Percentiles rank a stretch among this genome's conserved stretches.
Evolutionary conservation across 805 yeast genomes (phyloP).

Genomic region (Sugiyamaella lignohabitans): DNA sequence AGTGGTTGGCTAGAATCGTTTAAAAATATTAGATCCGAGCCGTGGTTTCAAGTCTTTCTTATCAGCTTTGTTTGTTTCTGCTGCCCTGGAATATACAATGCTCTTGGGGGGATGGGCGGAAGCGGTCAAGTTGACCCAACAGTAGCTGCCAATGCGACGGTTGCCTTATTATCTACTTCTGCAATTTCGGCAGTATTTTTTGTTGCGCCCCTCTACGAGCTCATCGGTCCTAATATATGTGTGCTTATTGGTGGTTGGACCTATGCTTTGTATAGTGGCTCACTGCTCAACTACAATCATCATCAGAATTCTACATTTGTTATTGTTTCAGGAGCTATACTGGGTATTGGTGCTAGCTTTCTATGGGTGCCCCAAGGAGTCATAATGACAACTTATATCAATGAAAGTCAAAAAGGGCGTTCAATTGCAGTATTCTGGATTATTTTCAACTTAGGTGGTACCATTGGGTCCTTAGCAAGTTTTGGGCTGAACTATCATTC

Average conservation of each 20-base stretch:
- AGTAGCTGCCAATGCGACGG: slow-evolving; percentile 28
- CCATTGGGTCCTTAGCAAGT: slow-evolving; percentile 52
- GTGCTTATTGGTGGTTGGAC: slow-evolving; percentile 50
- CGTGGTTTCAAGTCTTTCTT: slow-evolving; percentile 26
- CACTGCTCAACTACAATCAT: slow-evolving; percentile 45
- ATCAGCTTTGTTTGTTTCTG: slow-evolving; percentile 30
- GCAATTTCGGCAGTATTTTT: slow-evolving; percentile 26
- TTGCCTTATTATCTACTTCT: slow-evolving; percentile 26
- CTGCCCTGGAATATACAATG: slow-evolving; percentile 33
- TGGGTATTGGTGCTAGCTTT: slow-evolving; percentile 49
- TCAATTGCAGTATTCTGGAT: slow-evolving; percentile 54
- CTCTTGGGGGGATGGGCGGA: slow-evolving; percentile 30
- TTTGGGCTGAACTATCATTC: slow-evolving; percentile 46
- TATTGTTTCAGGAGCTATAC: slow-evolving; percentile 51
- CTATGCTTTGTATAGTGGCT: slow-evolving; percentile 47
- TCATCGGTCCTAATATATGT: slow-evolving; percentile 27
- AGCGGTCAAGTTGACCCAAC: slow-evolving; percentile 29
- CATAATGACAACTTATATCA: slow-evolving; percentile 48
- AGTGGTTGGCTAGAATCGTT: too few species aligned
- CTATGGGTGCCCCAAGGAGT: slow-evolving; percentile 58
- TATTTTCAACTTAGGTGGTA: slow-evolving; percentile 57
- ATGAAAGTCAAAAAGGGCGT: slow-evolving; percentile 45
- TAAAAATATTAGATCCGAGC: slow-evolving; percentile 10
- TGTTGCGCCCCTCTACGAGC: slow-evolving; percentile 28
- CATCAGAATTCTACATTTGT: slow-evolving; percentile 45